Percentiles rank a stretch among this genome's conserved stretches.
These are phyloP conservation scores for Calonectria montana DNA, from an alignment of 2,329 filamentous ascomycete species.

Conservation along the genomic window DNA sequence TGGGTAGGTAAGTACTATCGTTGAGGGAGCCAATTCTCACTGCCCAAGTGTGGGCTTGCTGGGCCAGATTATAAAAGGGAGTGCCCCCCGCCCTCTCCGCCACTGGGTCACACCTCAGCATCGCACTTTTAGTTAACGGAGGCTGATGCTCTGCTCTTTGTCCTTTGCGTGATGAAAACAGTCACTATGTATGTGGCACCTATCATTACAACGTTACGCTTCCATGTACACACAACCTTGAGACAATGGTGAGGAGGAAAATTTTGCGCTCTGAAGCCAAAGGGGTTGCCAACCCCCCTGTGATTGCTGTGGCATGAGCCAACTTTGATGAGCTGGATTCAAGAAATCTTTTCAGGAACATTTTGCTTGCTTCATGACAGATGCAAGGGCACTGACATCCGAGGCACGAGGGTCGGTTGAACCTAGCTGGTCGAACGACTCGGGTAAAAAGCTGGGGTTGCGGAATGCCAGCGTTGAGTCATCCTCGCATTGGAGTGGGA, in stretches of 20 bases:
- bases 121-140: not conserved
- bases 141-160: not conserved
- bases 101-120: not conserved
- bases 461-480: conserved; percentile 44
- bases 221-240: not conserved
- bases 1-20: not conserved
- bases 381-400: conserved; percentile 23
- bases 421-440: conserved; percentile 25
- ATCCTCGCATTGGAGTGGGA: conserved; percentile 35
- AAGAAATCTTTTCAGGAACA: not conserved
- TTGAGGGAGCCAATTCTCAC: not conserved
- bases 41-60: not conserved
- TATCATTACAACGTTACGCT: not conserved
- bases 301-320: not conserved
- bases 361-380: not conserved
- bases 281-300: not conserved
- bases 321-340: not conserved
- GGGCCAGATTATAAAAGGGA: not conserved
- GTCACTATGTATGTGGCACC: not conserved
- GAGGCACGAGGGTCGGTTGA: not conserved
- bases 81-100: not conserved
- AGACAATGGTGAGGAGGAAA: not conserved
- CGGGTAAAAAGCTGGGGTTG: conserved; percentile 38
- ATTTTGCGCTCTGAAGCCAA: not conserved
- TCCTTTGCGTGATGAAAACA: not conserved